These are phyloP conservation scores for Letharia columbiana DNA, from an alignment of 495 filamentous ascomycete genomes.

Conservation along the genomic window DNA sequence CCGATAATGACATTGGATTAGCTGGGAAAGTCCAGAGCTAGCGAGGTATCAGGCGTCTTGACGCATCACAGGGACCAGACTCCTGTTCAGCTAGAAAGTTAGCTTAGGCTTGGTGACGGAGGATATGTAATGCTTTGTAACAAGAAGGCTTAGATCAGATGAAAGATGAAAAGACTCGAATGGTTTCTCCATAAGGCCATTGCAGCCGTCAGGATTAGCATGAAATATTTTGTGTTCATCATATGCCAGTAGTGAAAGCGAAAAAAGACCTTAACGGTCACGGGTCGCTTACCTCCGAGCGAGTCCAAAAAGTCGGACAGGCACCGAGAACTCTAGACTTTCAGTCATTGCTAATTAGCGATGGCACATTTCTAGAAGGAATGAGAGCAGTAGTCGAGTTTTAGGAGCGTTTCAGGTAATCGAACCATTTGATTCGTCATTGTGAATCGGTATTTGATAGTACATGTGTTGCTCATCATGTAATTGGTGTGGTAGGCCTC, in stretches of 20 bases:
- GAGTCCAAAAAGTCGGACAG: not conserved
- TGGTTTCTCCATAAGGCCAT: constrained; percentile 59
- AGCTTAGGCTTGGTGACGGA: constrained; percentile 19
- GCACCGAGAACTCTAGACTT: not conserved
- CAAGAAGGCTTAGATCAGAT: constrained; percentile 52
- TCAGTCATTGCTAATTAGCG: not conserved
- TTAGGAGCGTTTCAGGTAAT: constrained; percentile 36
- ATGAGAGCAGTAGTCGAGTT: not conserved
- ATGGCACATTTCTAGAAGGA: not conserved
- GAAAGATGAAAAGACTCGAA: constrained; percentile 92
- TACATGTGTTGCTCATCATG: constrained; percentile 53
- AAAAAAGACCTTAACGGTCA: not conserved
- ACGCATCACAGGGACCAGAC: not conserved
- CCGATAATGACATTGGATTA: constrained; percentile 17
- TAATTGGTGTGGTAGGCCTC: not conserved
- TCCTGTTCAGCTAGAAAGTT: constrained; percentile 20
- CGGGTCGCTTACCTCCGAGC: not conserved
- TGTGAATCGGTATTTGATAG: constrained; percentile 57
- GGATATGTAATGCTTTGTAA: constrained; percentile 9
- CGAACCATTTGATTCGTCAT: constrained; percentile 47
- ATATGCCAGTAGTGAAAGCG: constrained; percentile 31
- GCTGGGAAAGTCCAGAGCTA: constrained; percentile 21
- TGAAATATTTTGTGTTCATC: constrained; percentile 73
- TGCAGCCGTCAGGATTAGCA: constrained; percentile 79
- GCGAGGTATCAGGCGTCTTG: constrained; percentile 8